Base-by-base conservation (phyloP, 2,329 filamentous ascomycete species). In the Colletotrichum brevisporum region DNA sequence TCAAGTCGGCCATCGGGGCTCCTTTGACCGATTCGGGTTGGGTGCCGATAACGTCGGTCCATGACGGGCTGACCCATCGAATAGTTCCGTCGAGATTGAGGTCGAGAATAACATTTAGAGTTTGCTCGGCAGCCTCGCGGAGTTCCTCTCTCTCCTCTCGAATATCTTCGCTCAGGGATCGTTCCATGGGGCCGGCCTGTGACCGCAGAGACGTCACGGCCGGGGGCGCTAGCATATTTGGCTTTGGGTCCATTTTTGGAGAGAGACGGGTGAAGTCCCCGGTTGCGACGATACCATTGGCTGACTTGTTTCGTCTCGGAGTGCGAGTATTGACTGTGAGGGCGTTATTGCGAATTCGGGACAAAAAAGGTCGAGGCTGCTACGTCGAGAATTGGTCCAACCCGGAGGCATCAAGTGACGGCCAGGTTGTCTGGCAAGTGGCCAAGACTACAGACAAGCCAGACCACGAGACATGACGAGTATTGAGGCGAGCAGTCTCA, bases 31-130 rank as follows among this genome's bases (percentile, higher is more conserved):
- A 86, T 51, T 92, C 90, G 47, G 91, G 87, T 52, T 88, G 83
- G 4, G 93, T 95, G 67, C 96, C 96, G 70, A 98, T 92, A 57
- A 99, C 92, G 75, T 98, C 94, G 70, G 90, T 89, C 96, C 96
- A 99, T 16, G 95, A 98, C 13, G 95, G 94, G 79, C 95, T 98
- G 75, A 97, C 95, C 94, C 96, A 99, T 81, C 94, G 92, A 76
- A 99, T 92, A 70, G 90, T 92, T 73, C 94, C 94, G 77, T 98
- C 93, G 64, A 98, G 88, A 76, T 94, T 94, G 73, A 99, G 86
- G 82, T 99, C 95, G 78, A 99, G 88, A 78, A 99, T 97, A 72
- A 97, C 93, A 81, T 98, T 99, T 78, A 97, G 87, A 24, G 95
- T 98, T 83, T 98, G 94, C 82, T 98, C 95, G 58, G 95, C 96